Evolutionary conservation across 805 yeast species (phyloP), one percentile per base, ranked within the genome.

Genomic region (Millerozyma miso): DNA sequence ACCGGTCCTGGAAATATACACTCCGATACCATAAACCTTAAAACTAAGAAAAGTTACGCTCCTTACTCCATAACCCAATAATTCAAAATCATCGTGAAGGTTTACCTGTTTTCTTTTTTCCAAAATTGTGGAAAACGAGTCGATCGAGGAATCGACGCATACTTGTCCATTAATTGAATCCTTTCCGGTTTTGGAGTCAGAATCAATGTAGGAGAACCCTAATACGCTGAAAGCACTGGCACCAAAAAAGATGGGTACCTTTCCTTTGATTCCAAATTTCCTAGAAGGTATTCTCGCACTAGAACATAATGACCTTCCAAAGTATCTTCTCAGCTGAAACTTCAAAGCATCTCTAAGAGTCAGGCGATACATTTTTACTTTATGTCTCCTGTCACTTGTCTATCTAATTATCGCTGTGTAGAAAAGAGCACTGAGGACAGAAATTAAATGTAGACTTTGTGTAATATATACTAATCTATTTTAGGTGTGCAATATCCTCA

Each of bases 21-120:
- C 65, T 0, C 96, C 98, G 32, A 87, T 70, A 0, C 88, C 95
- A 58, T 91, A 91, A 1, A 93, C 97, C 53, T 81, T 88, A 69
- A 93, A 80, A 19, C 76, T 73, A 34, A 90, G 53, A 55, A 93
- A 86, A 0, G 97, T 86, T 15, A 91, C 97, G 0, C 85, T 68
- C 56, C 98, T 73, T 2, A 81, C 77, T 1, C 99, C 98, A 43
- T 78, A 74, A 0, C 96, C 98, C 3, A 93, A 54, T 26, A 90
- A 60, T 17, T 75, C 66, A 57, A 72, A 85, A 3, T 67, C 58
- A 0, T 69, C 54, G 2, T 58, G 44, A 4, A 74, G 49, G 18
- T 53, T 44, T 10, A 42, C 38, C 3, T 43, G 43, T 4, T 49
- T 39, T 1, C 56, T 54, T 3, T 42, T 39, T 8, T 32, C 36